Evolutionary conservation across 805 yeast species (phyloP).

Genomic region (Yarrowia alimentaria): DNA sequence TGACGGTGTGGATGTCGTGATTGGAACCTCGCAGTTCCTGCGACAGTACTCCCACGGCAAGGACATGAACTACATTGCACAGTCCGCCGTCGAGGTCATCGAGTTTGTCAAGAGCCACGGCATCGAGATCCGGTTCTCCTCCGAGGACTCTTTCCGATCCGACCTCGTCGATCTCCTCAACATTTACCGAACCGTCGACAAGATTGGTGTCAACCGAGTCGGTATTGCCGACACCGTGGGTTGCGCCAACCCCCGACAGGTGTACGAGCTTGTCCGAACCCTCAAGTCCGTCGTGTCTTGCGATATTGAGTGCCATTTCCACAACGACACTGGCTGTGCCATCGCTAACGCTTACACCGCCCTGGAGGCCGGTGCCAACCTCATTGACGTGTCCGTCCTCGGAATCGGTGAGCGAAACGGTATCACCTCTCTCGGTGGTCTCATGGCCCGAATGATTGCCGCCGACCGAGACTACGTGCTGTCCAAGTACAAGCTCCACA

Average conservation of each 20-base stretch:
- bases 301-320: constrained; percentile 98
- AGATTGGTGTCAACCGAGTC: constrained; percentile 96
- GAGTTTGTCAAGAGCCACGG: constrained; percentile 96
- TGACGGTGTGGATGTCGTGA: constrained; percentile 97
- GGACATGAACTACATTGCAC: constrained; percentile 97
- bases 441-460: constrained; percentile 99
- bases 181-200: constrained; percentile 93
- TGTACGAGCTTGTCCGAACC: constrained; percentile 92
- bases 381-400: constrained; percentile 90
- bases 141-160: constrained; percentile 96
- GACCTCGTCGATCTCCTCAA: constrained; percentile 93
- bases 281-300: constrained; percentile 90
- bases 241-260: constrained; percentile 98
- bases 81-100: constrained; percentile 93
- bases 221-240: constrained; percentile 99
- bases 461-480: constrained; percentile 96
- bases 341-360: constrained; percentile 98
- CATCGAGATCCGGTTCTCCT: constrained; percentile 92
- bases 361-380: constrained; percentile 93
- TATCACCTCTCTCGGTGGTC: constrained; percentile 94
- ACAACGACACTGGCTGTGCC: constrained; percentile 98
- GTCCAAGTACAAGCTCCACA: constrained; percentile 91
- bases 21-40: constrained; percentile 93
- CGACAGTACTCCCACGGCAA: constrained; percentile 96
- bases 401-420: constrained; percentile 99